Base-by-base conservation (phyloP, 202 grass and related monocot genomes). In the Panicum hallii region DNA sequence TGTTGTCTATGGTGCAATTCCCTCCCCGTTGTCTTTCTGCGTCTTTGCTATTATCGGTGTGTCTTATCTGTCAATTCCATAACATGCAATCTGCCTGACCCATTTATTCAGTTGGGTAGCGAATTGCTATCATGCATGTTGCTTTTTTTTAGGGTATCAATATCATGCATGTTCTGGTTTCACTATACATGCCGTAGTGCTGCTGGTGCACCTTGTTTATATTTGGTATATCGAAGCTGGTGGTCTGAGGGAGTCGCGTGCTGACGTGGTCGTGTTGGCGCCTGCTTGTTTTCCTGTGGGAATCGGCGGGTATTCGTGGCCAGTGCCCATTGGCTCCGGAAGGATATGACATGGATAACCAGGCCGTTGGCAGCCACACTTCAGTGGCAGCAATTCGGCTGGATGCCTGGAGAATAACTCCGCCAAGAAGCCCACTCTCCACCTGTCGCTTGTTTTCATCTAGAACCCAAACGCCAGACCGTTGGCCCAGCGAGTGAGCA, bases 291-390 rank as follows among this genome's bases (percentile, higher is more conserved):
- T 70, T 81, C 48, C 54, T 6, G 57, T 50, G 72, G 38, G 32
- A 60, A 45, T 75, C 30, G 6, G 6, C 2, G 38, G 44, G n/a
- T 89, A 81, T 70, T 84, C 62, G 87, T 96, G 93, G 89, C 84
- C 15, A 8, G 0, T 28, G 20, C 30, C 20, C 8, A 48, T 81
- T 96, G 60, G 91, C n/a, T 83, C 0, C 0, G 6, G 40, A 60
- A 79, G 19, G 91, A 93, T 93, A 78, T 80, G 50, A 40, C 48
- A 70, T 15, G 79, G 73, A 70, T 75, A 43, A 32, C 85, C 75
- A 56, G 2, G 40, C 73, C 42, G 57, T 66, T 49, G 75, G 60
- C 55, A 67, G 52, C 72, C 87, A 89, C 81, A 47, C 88, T 80
- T 86, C 8, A 49, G 77, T 76, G 49, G 60, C 36, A 63, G 43